phyloP scores from a whole-genome alignment of 2,329 filamentous ascomycete species.

The Elsinoe batatas region DNA sequence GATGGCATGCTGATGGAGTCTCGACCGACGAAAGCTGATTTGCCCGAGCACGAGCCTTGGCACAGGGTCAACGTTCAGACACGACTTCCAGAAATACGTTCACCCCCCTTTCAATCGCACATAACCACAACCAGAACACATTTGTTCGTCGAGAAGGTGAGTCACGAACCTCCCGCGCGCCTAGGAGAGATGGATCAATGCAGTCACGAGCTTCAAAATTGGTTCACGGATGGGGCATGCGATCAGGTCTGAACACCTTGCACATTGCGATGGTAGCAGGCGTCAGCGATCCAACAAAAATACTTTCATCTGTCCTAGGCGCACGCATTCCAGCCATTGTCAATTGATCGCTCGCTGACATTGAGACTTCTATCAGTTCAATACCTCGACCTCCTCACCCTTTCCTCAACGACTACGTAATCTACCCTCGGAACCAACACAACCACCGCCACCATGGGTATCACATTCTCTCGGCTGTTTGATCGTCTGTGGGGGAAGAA shows the following conservation, averaged over 20 bases:
- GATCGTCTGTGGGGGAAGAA: conserved; percentile 98
- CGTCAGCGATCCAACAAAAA: neutral
- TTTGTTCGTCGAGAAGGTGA: neutral
- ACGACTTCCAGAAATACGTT: no score
- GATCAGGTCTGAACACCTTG: conserved; percentile 5
- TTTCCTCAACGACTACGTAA: conserved; percentile 3
- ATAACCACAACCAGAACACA: neutral
- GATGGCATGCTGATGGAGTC: no score
- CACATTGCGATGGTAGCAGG: conserved; percentile 12
- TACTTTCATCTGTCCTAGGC: neutral
- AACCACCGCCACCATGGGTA: conserved; percentile 68
- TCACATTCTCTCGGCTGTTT: conserved; percentile 90
- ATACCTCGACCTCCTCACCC: conserved; percentile 1
- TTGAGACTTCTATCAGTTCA: neutral
- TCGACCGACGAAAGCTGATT: no score
- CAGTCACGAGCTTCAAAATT: neutral
- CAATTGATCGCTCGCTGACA: conserved; percentile 9
- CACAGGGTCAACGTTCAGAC: no score
- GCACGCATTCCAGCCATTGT: neutral
- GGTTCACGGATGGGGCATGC: conserved; percentile 1
- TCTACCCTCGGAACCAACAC: conserved; percentile 28
- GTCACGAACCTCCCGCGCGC: neutral
- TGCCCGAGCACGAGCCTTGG: no score
- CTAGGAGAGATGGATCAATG: neutral
- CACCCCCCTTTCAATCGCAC: neutral